Evolutionary conservation across 805 yeast genomes (phyloP).

Genomic region (Lachancea thermotolerans): DNA sequence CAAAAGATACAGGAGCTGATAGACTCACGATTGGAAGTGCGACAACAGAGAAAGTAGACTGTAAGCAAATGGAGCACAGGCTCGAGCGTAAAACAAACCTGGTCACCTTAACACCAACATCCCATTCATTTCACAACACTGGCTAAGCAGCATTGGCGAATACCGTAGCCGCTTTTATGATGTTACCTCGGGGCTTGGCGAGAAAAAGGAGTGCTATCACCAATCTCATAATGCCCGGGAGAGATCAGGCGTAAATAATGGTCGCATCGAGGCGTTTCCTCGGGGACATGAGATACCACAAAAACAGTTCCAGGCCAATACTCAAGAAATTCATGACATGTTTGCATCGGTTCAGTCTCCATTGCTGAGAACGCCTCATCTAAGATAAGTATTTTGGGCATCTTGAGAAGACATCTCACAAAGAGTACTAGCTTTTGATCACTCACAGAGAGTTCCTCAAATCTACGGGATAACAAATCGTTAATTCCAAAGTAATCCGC

Average conservation of each 20-base stretch:
- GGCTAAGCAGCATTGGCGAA: too few relatives aligned
- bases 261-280: conserved; percentile 74
- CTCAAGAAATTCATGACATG: conserved; percentile 46
- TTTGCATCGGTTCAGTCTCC: conserved; percentile 55
- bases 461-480: conserved; percentile 32
- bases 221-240: conserved; percentile 34
- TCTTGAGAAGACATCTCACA: conserved; percentile 67
- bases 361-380: conserved; percentile 94
- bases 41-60: too few relatives aligned
- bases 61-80: too few relatives aligned
- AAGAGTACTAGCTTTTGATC: conserved; percentile 75
- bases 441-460: conserved; percentile 54
- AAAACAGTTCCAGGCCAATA: conserved; percentile 65
- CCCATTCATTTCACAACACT: too few relatives aligned
- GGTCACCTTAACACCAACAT: too few relatives aligned
- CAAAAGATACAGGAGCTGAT: too few relatives aligned
- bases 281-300: conserved; percentile 69
- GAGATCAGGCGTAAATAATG: conserved; percentile 31
- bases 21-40: too few relatives aligned
- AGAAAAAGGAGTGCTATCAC: too few relatives aligned
- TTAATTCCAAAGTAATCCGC: conserved; percentile 41
- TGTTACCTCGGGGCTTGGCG: too few relatives aligned
- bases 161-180: too few relatives aligned
- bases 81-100: too few relatives aligned
- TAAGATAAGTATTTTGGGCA: conserved; percentile 70